Evolutionary conservation across 1,284 basidiomycete species (phyloP).

Genomic region (Sanguinoderma infundibulare): DNA sequence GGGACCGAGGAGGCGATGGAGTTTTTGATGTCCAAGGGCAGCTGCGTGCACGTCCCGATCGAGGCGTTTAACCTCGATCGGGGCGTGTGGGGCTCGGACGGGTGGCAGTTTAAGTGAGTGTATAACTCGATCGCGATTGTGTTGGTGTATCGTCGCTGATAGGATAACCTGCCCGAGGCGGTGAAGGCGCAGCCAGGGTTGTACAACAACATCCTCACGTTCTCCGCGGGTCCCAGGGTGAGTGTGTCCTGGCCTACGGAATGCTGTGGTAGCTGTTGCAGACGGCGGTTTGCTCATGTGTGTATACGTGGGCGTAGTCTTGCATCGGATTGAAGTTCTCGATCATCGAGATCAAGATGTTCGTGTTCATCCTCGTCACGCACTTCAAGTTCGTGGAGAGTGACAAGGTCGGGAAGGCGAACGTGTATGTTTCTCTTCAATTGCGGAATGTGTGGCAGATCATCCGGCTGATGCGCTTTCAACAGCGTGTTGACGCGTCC

Average conservation of each 20-base stretch:
- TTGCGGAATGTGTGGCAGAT: not conserved
- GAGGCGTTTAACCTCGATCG: constrained; percentile 81
- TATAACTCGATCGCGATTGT: not conserved
- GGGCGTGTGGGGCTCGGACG: constrained; percentile 75
- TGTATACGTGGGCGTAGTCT: constrained; percentile 51
- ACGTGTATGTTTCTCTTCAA: constrained; percentile 54
- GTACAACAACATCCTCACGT: constrained; percentile 71
- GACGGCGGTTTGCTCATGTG: not conserved
- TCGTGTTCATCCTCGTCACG: constrained; percentile 70
- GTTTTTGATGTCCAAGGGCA: constrained; percentile 67
- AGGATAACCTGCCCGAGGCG: constrained; percentile 73
- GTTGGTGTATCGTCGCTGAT: constrained; percentile 33
- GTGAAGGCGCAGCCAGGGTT: constrained; percentile 67
- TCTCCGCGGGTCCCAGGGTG: constrained; percentile 80
- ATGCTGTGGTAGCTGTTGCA: not conserved
- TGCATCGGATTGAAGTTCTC: constrained; percentile 83
- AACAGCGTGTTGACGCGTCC: constrained; percentile 73
- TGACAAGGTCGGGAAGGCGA: constrained; percentile 64
- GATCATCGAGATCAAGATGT: constrained; percentile 79
- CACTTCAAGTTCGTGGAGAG: constrained; percentile 66
- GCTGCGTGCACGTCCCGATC: constrained; percentile 73
- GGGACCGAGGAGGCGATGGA: constrained; percentile 44
- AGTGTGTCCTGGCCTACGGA: constrained; percentile 33
- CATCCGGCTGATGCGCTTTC: constrained; percentile 5
- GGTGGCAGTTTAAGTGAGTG: constrained; percentile 76